These are phyloP conservation scores for Nothomitra cinnamomea DNA, from an alignment of 2,329 filamentous ascomycete species.

Conservation along the genomic window DNA sequence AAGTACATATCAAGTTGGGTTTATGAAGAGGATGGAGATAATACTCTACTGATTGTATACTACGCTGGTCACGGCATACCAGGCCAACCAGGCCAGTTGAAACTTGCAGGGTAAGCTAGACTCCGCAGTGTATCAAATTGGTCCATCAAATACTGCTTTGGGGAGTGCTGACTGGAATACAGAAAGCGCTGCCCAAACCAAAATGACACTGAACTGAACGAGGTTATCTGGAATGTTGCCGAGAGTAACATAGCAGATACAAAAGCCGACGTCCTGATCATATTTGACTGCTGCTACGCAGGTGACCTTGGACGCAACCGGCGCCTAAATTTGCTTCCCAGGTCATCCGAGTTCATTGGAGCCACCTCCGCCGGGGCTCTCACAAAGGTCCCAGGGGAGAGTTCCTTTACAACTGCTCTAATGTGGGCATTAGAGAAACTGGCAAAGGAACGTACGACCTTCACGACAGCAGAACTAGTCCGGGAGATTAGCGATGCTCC, in stretches of 20 bases:
- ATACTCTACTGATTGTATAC: constrained; percentile 19
- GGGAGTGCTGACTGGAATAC: no score
- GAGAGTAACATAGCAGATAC: constrained; percentile 10
- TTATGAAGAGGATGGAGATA: constrained; percentile 10
- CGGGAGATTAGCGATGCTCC: no score
- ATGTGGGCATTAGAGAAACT: no score
- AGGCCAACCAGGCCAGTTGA: constrained; percentile 15
- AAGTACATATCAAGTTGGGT: constrained; percentile 16
- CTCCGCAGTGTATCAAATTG: no score
- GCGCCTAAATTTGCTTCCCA: background rate
- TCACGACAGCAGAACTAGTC: no score
- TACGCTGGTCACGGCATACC: constrained; percentile 22
- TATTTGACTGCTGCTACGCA: constrained; percentile 23
- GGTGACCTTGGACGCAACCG: background rate
- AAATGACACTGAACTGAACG: no score
- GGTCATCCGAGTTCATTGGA: background rate
- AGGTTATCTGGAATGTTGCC: background rate
- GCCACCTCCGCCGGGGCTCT: background rate
- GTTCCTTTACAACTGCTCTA: background rate
- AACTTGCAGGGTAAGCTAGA: background rate
- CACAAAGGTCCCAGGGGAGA: background rate
- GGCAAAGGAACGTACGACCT: no score
- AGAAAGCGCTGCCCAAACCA: no score
- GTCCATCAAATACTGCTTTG: no score
- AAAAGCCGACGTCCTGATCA: constrained; percentile 20